Evolutionary conservation across 768 basidiomycete genomes (phyloP).

Genomic region (Suillus ampliporus): DNA sequence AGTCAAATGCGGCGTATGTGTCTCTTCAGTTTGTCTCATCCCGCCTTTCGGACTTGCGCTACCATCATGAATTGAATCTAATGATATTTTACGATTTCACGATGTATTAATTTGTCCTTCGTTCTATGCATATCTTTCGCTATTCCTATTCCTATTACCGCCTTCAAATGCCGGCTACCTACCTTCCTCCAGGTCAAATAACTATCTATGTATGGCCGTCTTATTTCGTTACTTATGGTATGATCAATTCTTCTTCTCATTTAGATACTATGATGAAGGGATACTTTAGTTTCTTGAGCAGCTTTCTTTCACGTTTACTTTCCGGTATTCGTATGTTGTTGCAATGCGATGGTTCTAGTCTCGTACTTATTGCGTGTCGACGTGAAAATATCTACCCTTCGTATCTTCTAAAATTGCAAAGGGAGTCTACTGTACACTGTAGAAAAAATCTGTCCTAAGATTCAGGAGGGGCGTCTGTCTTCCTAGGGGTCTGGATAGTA

Average conservation of each 20-base stretch:
- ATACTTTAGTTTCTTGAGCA: slow-evolving; percentile 1
- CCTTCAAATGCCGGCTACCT: slow-evolving; percentile 6
- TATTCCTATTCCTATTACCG: slow-evolving; percentile 8
- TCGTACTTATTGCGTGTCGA: too few species aligned
- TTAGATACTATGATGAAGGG: background rate
- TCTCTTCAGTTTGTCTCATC: background rate
- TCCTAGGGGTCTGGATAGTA: too few species aligned
- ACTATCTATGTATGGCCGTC: slow-evolving; percentile 12
- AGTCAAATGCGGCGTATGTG: background rate
- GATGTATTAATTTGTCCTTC: slow-evolving; percentile 10
- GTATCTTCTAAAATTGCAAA: too few species aligned
- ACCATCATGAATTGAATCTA: background rate
- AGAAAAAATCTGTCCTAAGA: too few species aligned
- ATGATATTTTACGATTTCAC: slow-evolving; percentile 6
- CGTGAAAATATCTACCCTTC: too few species aligned
- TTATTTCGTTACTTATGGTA: slow-evolving; percentile 16
- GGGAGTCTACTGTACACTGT: too few species aligned
- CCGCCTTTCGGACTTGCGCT: background rate
- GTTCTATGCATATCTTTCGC: slow-evolving; percentile 10
- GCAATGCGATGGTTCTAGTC: background rate
- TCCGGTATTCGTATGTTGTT: slow-evolving; percentile 1
- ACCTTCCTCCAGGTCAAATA: background rate
- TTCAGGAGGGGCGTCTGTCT: too few species aligned
- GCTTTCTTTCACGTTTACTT: background rate
- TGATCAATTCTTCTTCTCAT: background rate